Percentiles rank a stretch among this genome's conserved stretches.
Evolutionary conservation across 23 red algal species (phyloP).

Genomic region (Gracilaria vermiculophylla): DNA sequence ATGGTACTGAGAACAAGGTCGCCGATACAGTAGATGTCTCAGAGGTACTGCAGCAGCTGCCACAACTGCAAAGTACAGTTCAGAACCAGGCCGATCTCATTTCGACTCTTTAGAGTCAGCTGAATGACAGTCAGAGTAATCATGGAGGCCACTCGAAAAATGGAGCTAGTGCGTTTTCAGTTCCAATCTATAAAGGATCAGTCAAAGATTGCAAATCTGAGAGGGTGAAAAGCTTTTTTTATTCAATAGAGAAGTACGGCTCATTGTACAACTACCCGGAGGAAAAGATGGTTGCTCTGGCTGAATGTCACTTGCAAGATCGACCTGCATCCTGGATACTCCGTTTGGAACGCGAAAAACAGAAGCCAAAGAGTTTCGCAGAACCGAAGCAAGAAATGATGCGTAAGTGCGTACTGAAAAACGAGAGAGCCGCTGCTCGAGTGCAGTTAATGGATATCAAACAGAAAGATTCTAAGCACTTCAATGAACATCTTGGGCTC

Average conservation of each 20-base stretch:
- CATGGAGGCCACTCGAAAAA: no score
- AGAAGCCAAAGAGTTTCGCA: slow-evolving; percentile 17
- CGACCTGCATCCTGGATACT: slow-evolving; percentile 21
- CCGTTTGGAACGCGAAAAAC: background rate
- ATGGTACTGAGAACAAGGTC: background rate
- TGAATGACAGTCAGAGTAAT: background rate
- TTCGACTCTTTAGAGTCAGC: background rate
- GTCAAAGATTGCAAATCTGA: background rate
- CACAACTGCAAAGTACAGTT: background rate
- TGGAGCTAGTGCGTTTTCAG: background rate
- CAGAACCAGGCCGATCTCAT: background rate
- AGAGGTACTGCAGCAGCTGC: background rate
- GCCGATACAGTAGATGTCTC: background rate
- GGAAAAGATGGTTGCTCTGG: slow-evolving; percentile 15
- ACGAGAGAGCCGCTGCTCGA: slow-evolving; percentile 21
- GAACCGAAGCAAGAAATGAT: background rate
- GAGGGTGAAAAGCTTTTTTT: background rate
- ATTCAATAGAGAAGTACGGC: background rate
- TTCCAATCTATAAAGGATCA: background rate
- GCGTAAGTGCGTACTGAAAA: background rate
- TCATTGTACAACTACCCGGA: background rate
- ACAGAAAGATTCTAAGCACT: background rate
- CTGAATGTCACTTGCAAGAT: slow-evolving; percentile 30
- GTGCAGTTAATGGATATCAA: slow-evolving; percentile 16
- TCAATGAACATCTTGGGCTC: slow-evolving; percentile 10